Conservation (phyloP, 352 stramenopile genomes). For the Vaucheria bursata region DNA sequence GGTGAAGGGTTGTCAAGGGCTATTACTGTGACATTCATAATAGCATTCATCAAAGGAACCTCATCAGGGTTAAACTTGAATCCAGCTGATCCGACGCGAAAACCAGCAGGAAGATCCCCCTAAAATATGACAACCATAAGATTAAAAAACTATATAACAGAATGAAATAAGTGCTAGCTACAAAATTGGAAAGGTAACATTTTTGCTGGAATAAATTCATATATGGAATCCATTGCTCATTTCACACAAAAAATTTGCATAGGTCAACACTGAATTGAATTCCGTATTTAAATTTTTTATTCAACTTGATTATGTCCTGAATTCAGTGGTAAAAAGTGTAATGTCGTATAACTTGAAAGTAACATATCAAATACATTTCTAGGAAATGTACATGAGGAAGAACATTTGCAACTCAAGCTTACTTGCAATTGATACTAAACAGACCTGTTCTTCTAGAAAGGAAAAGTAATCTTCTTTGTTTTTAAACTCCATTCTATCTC, state of each 20-base stretch:
- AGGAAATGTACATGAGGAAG: background rate
- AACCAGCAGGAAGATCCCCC: conserved; percentile 25
- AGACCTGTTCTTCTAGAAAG: conserved; percentile 2
- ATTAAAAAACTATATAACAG: background rate
- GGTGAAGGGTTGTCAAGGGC: conserved; percentile 33
- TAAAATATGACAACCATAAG: background rate
- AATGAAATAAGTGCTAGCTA: background rate
- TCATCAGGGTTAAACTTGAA: conserved; percentile 44
- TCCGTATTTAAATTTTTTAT: background rate
- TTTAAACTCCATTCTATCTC: conserved; percentile 2
- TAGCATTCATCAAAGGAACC: conserved; percentile 24
- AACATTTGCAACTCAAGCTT: background rate
- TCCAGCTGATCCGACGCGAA: conserved; percentile 35
- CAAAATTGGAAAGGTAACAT: background rate
- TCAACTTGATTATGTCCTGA: background rate
- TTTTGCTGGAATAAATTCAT: background rate
- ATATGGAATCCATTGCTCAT: background rate
- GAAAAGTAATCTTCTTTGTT: conserved; percentile 20
- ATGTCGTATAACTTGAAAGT: background rate
- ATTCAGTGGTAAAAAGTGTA: background rate
- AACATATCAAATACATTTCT: background rate
- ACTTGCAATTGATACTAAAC: background rate
- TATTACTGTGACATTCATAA: conserved; percentile 48
- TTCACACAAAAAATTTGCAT: background rate
- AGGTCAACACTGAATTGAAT: no score